Base-by-base conservation (phyloP, 106 monocot species). In the Allium fistulosum region DNA sequence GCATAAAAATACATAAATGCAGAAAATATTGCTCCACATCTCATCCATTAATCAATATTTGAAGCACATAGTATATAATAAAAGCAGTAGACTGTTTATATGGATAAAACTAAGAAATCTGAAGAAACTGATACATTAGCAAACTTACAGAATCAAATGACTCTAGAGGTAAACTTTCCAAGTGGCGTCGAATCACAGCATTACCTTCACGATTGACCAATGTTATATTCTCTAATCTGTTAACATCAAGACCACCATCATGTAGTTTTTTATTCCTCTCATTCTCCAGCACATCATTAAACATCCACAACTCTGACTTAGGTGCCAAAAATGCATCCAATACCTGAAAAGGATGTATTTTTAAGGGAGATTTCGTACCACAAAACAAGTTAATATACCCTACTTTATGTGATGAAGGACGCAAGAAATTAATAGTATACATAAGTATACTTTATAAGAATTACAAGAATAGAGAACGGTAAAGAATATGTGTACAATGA, bases 261-360 rank as follows among this genome's bases (percentile, higher is more conserved):
- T 66, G 53, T 11, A 87, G 67, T 68, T 83, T 83, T 72, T 59
- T 80, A 11, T 83, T 80, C 72, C 87, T 83, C 63, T 87, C 87
- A 62, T 59, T 78, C 75, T 87, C 87, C 69, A 83, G 83, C n/a
- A 87, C 87, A 51, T 83, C 78, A 65, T 87, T 87, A 71, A 87
- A 87, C 83, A 87, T 80, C 87, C 87, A 87, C 55, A 87, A 60
- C 63, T 87, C 80, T 53, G 87, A 87, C 47, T 68, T 75, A 53
- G 83, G 83, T 62, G 83, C 87, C 22, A 87, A 71, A 75, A 83
- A 87, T 49, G 87, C 87, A 83, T 87, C 83, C 65, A 87, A 51
- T 48, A 87, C 87, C 87, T 87, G 62, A 69, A 82, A 74, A 22
- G 26, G 7, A 57, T 9, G 45, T 58, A 57, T 67, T 66, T 66